These are phyloP conservation scores for Rhizopus delemar DNA, from an alignment of 371 early-diverging fungal genomes.

Conservation along the genomic window DNA sequence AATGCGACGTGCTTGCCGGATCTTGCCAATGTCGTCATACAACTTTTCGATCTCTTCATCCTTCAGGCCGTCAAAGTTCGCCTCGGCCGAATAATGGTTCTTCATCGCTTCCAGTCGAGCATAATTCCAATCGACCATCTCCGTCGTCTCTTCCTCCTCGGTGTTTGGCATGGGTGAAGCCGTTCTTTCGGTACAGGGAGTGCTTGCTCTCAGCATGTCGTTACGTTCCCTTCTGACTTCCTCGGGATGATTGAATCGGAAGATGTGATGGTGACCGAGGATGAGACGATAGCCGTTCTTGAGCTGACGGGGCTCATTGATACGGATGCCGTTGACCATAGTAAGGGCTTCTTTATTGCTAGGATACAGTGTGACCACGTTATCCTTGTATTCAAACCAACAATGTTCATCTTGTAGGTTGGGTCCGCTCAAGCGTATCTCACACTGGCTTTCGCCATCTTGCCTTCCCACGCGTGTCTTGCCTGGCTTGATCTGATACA, in stretches of 20 bases:
- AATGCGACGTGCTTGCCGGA: conserved; percentile 51
- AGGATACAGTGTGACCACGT: conserved; percentile 60
- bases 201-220: conserved; percentile 37
- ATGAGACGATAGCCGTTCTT: conserved; percentile 80
- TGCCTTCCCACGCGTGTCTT: conserved; percentile 70
- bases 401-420: conserved; percentile 77
- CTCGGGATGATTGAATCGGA: conserved; percentile 86
- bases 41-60: conserved; percentile 64
- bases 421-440: conserved; percentile 75
- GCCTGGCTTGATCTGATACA: conserved; percentile 84
- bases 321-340: conserved; percentile 78
- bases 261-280: conserved; percentile 80
- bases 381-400: conserved; percentile 63
- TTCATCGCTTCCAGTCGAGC: conserved; percentile 71
- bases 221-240: conserved; percentile 78
- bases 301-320: conserved; percentile 59
- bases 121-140: conserved; percentile 78
- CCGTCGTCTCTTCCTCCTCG: conserved; percentile 41
- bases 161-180: conserved; percentile 28
- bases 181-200: conserved; percentile 18
- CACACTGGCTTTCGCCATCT: conserved; percentile 44
- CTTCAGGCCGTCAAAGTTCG: conserved; percentile 49
- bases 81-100: conserved; percentile 49
- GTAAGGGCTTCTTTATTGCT: conserved; percentile 53
- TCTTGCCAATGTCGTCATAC: conserved; percentile 58